These are phyloP conservation scores for Parsonsia alboflavescens DNA, from an alignment of 257 asterid species.

Conservation along the genomic window DNA sequence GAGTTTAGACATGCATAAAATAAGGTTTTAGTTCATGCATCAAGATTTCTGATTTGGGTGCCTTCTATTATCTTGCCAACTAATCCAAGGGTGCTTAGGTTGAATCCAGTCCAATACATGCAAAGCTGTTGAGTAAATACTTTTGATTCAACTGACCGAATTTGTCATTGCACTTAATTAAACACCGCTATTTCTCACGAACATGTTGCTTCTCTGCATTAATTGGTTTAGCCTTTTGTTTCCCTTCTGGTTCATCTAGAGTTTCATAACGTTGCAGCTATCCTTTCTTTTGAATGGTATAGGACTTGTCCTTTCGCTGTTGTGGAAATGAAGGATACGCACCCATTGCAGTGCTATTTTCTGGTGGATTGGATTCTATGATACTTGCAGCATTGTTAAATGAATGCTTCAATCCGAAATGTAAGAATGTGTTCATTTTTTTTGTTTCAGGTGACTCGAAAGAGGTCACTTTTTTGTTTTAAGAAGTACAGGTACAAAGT, in stretches of 20 bases:
- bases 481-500: not conserved
- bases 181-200: not conserved
- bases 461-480: not conserved
- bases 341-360: conserved; percentile 90
- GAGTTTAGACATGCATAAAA: not conserved
- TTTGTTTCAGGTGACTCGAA: not conserved
- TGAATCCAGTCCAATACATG: not conserved
- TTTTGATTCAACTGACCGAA: not conserved
- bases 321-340: conserved; percentile 35
- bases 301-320: conserved; percentile 38
- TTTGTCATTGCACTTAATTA: not conserved
- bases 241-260: not conserved
- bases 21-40: not conserved
- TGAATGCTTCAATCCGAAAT: conserved; percentile 68
- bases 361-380: conserved; percentile 98
- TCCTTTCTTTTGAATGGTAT: conserved; percentile 14
- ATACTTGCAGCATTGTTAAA: conserved; percentile 80
- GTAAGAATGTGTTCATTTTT: conserved; percentile 38
- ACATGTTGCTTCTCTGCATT: not conserved
- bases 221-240: not conserved
- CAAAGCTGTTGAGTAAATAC: not conserved
- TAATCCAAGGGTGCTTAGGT: not conserved
- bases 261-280: not conserved
- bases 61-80: too few species aligned
- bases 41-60: not conserved